phyloP scores from a whole-genome alignment of 1,284 basidiomycete species.

The Fomitopsis palustris region DNA sequence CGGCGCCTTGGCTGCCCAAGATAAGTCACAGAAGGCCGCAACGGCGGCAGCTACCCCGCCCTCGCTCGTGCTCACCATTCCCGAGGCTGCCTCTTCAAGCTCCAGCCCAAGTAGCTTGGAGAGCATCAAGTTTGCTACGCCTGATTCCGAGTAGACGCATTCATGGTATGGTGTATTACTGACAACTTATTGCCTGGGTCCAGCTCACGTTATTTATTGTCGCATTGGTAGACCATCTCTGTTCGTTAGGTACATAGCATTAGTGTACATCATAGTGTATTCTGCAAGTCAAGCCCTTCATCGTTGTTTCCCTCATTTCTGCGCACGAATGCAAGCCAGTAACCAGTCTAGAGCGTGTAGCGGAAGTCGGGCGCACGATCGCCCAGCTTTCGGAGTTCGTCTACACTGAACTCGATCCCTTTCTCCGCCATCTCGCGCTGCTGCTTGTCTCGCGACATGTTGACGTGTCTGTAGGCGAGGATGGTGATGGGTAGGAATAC shows the following conservation, averaged over 20 bases:
- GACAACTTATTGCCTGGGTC: neutral
- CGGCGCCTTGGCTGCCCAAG: neutral
- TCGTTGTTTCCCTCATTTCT: too few relatives aligned
- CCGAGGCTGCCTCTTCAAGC: neutral
- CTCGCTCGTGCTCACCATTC: conserved; percentile 1
- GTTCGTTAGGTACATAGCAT: neutral
- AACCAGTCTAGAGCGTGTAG: conserved; percentile 43
- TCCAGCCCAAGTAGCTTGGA: conserved; percentile 1
- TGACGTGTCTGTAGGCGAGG: conserved; percentile 51
- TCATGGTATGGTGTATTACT: neutral
- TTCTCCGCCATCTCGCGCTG: conserved; percentile 16
- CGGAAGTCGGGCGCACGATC: conserved; percentile 64
- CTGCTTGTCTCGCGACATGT: conserved; percentile 33
- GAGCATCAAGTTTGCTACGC: conserved; percentile 1
- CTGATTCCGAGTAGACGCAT: neutral
- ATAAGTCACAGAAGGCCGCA: neutral
- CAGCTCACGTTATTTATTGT: neutral
- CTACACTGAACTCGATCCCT: conserved; percentile 11
- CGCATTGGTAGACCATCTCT: neutral
- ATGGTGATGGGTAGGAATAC: conserved; percentile 47
- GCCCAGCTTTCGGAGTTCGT: conserved; percentile 50
- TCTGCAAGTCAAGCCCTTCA: too few relatives aligned
- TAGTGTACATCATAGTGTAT: neutral
- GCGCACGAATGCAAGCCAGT: neutral
- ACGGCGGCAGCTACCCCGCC: neutral